Evolutionary conservation across 2,329 filamentous ascomycete species (phyloP), one percentile per base, ranked within the genome.

Genomic region (Byssochlamys sp.): DNA sequence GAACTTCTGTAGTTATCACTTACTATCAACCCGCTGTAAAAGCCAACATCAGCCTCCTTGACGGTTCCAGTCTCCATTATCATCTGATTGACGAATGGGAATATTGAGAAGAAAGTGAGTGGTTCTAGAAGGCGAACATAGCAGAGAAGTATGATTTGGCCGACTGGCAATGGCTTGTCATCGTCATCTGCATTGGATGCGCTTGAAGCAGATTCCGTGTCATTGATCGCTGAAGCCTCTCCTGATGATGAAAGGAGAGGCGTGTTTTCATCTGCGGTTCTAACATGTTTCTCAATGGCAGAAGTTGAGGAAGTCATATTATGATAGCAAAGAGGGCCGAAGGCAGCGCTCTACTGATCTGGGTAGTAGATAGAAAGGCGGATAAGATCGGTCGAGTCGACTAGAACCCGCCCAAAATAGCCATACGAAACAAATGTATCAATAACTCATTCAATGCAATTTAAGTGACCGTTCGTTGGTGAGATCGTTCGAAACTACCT

Each of bases 1-100:
- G n/a, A 14, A 7, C 19, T n/a, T 3, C 5, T 24, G 39, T 14
- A 19, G 2, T 6, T 45, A 5, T 39, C 24, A 48, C 83, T 82
- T 75, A 87, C 84, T 67, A 92, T 90, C 11, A 91, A 75, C 1
- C 89, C 89, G 58, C 80, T 84, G 76, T 90, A 92, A 74, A 91
- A 92, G 1, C 89, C 89, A 2, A 90, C 84, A 69, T 90, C 85
- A n/a, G 80, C 74, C 51, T 82, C 75, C 1, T 78, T 70, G 1
- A 92, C 72, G 10, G 77, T 66, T 9, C 87, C 88, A 58, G 85
- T 86, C 57, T 81, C 77, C 70, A 82, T 77, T 39, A 89, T 84
- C 89, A 92, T 92, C 67, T 86, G 78, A 66, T 85, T 89, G 71
- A 94, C 82, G 73, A 88, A 92, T 0, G 89, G 87, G 65, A 92